Evolutionary conservation across 1,139 yeast species (phyloP), one percentile per base, ranked within the genome.

Genomic region (Blastobotrys buckinghamii): DNA sequence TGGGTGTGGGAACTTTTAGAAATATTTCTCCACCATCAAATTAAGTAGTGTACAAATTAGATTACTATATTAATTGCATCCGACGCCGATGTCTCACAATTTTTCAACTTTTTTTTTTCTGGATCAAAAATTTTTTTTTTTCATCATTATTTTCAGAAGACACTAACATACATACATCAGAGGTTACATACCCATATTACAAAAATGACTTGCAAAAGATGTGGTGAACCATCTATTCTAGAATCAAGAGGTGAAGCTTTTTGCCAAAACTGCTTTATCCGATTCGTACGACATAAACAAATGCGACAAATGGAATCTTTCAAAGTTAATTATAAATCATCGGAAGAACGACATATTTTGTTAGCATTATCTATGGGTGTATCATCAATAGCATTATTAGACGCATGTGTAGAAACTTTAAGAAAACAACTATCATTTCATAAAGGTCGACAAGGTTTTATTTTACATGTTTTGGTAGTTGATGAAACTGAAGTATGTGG

Each of bases 271-370:
- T 90, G 97, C 64, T 89, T 87, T 57, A 63, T 77, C 27, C 72
- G 82, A 52, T 89, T 87, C 59, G 73, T 89, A 34, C 74, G 84
- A 53, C 82, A 88, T 26, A 89, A 88, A 62, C 90, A 86, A 65
- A 73, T 96, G 53, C 84, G 83, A 61, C 84, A 76, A 60, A 81
- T 90, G 87, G 90, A 84, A 26, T 77, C 73, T 49, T 87, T 77
- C 67, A 84, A 85, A 60, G 89, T 84, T 27, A 77, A 80, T 58
- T 86, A 61, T 47, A 53, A 51, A 17, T 42, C 15, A 24, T 49
- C 48, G 44, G 52, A 39, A 33, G 50, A 53, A 16, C 52, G 39
- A 22, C 72, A 67, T 40, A 73, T 84, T 0, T 59, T 86, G 35
- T 63, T 86, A 1, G 79, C 92, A 0, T 61, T 83, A 2, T 81